Evolutionary conservation across 2,329 filamentous ascomycete species (phyloP), one percentile per base, ranked within the genome.

Genomic region (Sporothrix sp.): DNA sequence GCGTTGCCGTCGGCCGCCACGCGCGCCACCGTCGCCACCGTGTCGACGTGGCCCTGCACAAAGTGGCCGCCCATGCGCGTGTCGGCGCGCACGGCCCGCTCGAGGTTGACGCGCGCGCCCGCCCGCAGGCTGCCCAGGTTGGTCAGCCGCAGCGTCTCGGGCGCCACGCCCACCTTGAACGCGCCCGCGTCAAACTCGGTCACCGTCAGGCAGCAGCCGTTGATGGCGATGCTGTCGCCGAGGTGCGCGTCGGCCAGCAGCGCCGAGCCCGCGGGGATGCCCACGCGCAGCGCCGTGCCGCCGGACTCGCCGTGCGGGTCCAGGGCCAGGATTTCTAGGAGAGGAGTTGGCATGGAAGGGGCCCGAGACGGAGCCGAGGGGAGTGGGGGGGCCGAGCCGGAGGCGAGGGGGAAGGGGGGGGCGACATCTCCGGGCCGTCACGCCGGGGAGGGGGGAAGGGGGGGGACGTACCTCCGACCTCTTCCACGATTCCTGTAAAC

Each of bases 61-160:
- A 97, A 95, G 70, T 98, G 93, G 0, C 93, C 93, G 42, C 94
- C 93, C 88, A 98, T 97, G 50, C 93, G 87, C 40, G 91, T 96
- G 61, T 85, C 80, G 4, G 89, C 88, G 16, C 85, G 84, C 49
- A 98, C 90, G 3, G 93, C 91, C 14, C 93, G 83, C 73, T 98
- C 93, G 48, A 98, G 83, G 67, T 98, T 98, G 58, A 97, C 90
- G 20, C 71, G 73, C 54, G 82, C 85, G 37, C 73, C 73, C 54
- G 79, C 65, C 43, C 70, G 68, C 48, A 98, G 75, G 18, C 72
- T 72, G 55, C 90, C 91, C n/a, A 98, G 81, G 70, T 97, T 95
- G 53, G 94, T 98, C 52, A 95, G 81, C 52, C 93, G 89, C 51
- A 98, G 81, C 14, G 93, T 98, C 72, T 98, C 93, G 53, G 93